Evolutionary conservation across 2,329 filamentous ascomycete species (phyloP).

Genomic region (Botrytis hyacinthi): DNA sequence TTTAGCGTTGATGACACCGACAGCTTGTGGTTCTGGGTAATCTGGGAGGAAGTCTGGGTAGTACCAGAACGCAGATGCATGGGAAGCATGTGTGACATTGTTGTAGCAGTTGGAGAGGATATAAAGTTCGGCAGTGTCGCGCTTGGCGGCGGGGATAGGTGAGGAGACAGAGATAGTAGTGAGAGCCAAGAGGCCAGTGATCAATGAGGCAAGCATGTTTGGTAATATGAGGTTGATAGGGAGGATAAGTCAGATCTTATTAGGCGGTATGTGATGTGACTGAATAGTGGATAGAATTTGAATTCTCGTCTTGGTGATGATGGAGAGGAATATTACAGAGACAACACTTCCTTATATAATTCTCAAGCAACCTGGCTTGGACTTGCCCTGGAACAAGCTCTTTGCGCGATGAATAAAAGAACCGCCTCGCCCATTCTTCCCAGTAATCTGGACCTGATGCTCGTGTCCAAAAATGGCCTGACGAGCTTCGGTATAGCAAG

Average conservation of each 20-base stretch:
- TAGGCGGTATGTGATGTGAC: not conserved
- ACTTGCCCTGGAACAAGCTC: not conserved
- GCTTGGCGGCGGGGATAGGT: not conserved
- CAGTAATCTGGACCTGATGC: not conserved
- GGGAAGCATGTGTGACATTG: constrained; percentile 6
- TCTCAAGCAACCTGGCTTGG: not conserved
- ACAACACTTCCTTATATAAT: constrained; percentile 7
- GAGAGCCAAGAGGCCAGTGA: constrained; percentile 8
- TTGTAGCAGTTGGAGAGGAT: constrained; percentile 19
- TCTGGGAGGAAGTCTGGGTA: constrained; percentile 18
- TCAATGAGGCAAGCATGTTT: constrained; percentile 10
- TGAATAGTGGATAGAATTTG: not conserved
- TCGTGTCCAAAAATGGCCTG: constrained; percentile 6
- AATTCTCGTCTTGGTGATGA: not conserved
- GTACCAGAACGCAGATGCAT: constrained; percentile 18
- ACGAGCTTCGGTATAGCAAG: not conserved
- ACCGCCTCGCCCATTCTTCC: not conserved
- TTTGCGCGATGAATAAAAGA: not conserved
- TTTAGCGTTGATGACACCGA: constrained; percentile 1
- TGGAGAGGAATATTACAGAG: constrained; percentile 1
- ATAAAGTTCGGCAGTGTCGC: constrained; percentile 14
- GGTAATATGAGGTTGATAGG: not conserved
- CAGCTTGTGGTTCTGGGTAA: constrained; percentile 10
- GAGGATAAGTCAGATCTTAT: not conserved
- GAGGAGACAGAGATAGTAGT: not conserved